Base-by-base conservation (phyloP, 805 yeast species). In the Dipodascus albidus region DNA sequence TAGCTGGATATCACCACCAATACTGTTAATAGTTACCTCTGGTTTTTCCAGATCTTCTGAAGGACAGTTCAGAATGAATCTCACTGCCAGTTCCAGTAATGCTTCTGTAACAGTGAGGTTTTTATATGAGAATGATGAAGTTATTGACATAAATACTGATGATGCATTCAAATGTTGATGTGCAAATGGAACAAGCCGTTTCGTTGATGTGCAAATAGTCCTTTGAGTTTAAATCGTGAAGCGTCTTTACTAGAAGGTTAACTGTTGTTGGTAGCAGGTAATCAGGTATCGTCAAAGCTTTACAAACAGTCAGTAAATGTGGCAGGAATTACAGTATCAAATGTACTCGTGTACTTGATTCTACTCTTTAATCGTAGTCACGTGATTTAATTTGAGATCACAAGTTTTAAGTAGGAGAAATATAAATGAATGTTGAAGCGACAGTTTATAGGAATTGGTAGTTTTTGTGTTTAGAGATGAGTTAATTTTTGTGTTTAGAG, bases 51-150 rank as follows among this genome's bases (percentile, higher is more conserved):
- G 71, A 67, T 93, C 99, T 63, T 91, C 97, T 2, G 81, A 79
- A 8, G 99, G 98, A 52, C 90, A 86, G 72, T 93, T 93, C 54
- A 90, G 79, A 50, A 95, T 82, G 64, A 93, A 93, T 57, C 99
- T 74, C 51, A 87, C 98, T 17, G 88, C 74, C 35, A 93, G 73
- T 65, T 93, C 99, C 50, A 60, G 60, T 23, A 68, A 58, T 31
- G 57, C 60, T 14, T 61, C 63, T 27, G 55, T 59, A 20, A 68
- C 60, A 17, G 62, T 21, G 44, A 54, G 53, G 14, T 51, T 49
- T 23, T 49, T 50, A 31, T 52, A 62, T n/a, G 59, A 42, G 19
- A 47, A 47, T 20, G 14, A 23, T 4, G 49, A 21, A 15, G 31
- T 23, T 22, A 47, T 23, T 23, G 49, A 47, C 49, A 47, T 47